Evolutionary conservation across 2,329 filamentous ascomycete genomes (phyloP).

Genomic region (Penicillium digitatum): DNA sequence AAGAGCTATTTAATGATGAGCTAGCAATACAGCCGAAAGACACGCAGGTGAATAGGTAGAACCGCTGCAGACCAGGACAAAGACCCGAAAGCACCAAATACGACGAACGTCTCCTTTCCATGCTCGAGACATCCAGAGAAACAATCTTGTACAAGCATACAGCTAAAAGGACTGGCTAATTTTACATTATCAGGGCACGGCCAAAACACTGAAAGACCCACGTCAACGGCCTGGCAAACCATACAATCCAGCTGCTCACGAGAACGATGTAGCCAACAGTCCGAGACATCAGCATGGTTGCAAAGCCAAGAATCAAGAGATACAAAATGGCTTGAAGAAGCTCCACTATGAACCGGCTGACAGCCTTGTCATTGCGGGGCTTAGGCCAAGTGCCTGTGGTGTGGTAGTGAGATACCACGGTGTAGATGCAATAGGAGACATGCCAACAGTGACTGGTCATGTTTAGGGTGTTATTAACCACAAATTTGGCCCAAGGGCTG

Average conservation of each 20-base stretch:
- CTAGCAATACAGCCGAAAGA: background rate
- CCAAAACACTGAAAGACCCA: constrained; percentile 31
- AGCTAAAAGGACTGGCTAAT: background rate
- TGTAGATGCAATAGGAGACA: constrained; percentile 25
- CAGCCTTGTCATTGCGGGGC: constrained; percentile 25
- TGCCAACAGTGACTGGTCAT: constrained; percentile 34
- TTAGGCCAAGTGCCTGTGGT: constrained; percentile 32
- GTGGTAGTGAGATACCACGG: constrained; percentile 30
- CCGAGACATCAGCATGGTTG: constrained; percentile 30
- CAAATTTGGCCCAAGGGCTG: constrained; percentile 25
- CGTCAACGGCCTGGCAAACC: constrained; percentile 35
- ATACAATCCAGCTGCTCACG: constrained; percentile 36
- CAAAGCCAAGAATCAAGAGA: constrained; percentile 32
- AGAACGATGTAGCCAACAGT: constrained; percentile 32
- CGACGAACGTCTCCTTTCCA: background rate
- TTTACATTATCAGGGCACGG: constrained; percentile 26
- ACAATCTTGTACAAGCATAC: background rate
- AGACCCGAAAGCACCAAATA: background rate
- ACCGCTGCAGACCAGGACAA: background rate
- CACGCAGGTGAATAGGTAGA: background rate
- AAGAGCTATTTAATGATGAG: background rate
- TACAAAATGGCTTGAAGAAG: constrained; percentile 34
- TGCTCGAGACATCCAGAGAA: background rate
- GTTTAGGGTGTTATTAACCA: constrained; percentile 25
- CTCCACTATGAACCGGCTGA: constrained; percentile 29